These are phyloP conservation scores for Purpureocillium lavendulum DNA, from an alignment of 2,329 filamentous ascomycete genomes.

Conservation along the genomic window DNA sequence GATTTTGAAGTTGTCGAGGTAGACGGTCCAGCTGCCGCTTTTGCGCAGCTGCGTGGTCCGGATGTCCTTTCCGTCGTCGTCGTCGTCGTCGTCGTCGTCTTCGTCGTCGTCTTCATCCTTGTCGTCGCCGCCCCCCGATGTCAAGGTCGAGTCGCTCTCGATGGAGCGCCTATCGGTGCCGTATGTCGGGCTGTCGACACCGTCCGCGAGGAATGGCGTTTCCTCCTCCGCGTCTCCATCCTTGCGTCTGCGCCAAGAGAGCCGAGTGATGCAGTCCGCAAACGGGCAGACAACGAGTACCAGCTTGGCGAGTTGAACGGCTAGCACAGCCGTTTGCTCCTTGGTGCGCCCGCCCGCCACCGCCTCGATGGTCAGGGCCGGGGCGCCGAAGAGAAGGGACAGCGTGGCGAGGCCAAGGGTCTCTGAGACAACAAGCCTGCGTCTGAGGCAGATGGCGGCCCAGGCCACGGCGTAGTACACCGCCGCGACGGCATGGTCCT, in stretches of 20 bases:
- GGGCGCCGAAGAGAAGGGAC: constrained; percentile 1
- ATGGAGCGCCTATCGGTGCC: background rate
- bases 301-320: background rate
- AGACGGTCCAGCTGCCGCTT: constrained; percentile 21
- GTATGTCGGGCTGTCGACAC: background rate
- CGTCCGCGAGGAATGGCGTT: background rate
- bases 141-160: background rate
- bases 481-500: constrained; percentile 1
- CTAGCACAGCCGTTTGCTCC: background rate
- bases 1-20: constrained; percentile 20
- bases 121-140: constrained; percentile 4
- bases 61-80: constrained; percentile 15
- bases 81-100: constrained; percentile 6
- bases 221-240: background rate
- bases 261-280: background rate
- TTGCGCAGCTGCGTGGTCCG: constrained; percentile 16
- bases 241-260: background rate
- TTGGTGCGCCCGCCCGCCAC: background rate
- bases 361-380: background rate
- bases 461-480: constrained; percentile 1
- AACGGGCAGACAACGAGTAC: background rate
- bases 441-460: constrained; percentile 1
- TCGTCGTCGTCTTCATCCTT: constrained; percentile 5
- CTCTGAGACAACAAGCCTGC: background rate
- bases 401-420: background rate